Base-by-base conservation (phyloP, 1,139 yeast species). In the Schizosaccharomyces versatilis region DNA sequence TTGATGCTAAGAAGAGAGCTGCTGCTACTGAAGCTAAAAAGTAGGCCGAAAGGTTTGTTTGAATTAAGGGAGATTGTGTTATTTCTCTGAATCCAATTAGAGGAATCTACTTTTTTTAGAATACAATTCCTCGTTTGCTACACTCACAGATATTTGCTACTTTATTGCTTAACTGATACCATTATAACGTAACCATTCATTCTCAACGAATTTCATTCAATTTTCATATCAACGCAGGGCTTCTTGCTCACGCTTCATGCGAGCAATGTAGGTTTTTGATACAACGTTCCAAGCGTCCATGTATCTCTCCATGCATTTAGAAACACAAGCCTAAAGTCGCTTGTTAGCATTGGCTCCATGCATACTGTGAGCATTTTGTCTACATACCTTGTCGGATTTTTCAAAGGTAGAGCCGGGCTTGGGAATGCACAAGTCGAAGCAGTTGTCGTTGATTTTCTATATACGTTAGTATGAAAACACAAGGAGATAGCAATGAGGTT, bases 201-300 rank as follows among this genome's bases (percentile, higher is more conserved):
- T 24, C 5, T 24, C 32, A 24, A 24, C 32, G 32, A 24, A 24
- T 24, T 24, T 24, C 32, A 24, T 24, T 24, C 32, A 24, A 3
- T 24, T 24, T 24, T 24, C 32, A 24, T 24, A 24, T 41, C 38
- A 42, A 36, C 42, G 42, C 12, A 51, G 52, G 36, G 19, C 32
- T 44, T 44, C 32, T 32, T 53, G 57, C 38, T 56, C 58, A 10
- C 51, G 44, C 63, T 81, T 90, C 62, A 85, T 81, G 67, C 95
- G 76, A 36, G 78, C 67, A 56, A 84, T 77, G 66, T 84, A 85
- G 8, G 84, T 71, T 67, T 78, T 47, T 40, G 94, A 83, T 54
- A 85, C 73, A 56, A 81, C 74, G 65, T 85, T 85, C 96, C 96
- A 86, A 47, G 94, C 80, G 67, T 83, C 76, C 93, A 86, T 81